Evolutionary conservation across 129 eudicot genomes (phyloP), one percentile per base, ranked within the genome.

Genomic region (Lonicera japonica): DNA sequence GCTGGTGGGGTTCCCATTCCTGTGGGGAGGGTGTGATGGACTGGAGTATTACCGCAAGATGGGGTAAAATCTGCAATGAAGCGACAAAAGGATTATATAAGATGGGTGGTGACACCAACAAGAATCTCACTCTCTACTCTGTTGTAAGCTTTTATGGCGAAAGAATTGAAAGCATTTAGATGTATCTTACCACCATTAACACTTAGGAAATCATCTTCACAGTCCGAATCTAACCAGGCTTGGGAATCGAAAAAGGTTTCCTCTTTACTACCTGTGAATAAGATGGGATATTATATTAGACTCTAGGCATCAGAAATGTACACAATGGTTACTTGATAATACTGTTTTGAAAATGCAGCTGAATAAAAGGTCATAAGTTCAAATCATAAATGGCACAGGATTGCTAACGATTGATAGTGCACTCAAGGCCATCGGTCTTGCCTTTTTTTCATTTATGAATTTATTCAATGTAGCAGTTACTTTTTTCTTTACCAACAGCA

Each of bases 201-300:
- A 23, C 80, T 76, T 36, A 56, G 51, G 66, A 76, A 76, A 56
- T 76, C 80, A 45, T 75, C 80, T 10, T 76, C 80, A 59, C 80
- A 76, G 39, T 76, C 80, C 1, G 80, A 76, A 14, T 76, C 80
- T 53, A 76, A 71, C 80, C 80, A 76, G 50, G 58, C 67, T 64
- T 70, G 80, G 21, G 80, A 69, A 64, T 76, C 80, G 45, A 63
- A 76, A 52, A 76, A 76, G 40, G 72, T 25, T 16, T 76, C 80
- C 25, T 70, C 80, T 60, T 41, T 76, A 48, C 80, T 76, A 43
- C 80, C 80, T 76, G 72, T 58, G 60, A 50, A 6, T 14, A 50
- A 5, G 55, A 50, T 5, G 21, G 17, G 22, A 45, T n/a, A 17
- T 24, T 29, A 25, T 6, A 57, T 68, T 12, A 57, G 7, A 45